Evolutionary conservation across 371 early-diverging fungal genomes (phyloP).

Genomic region (Mortierella sp.): DNA sequence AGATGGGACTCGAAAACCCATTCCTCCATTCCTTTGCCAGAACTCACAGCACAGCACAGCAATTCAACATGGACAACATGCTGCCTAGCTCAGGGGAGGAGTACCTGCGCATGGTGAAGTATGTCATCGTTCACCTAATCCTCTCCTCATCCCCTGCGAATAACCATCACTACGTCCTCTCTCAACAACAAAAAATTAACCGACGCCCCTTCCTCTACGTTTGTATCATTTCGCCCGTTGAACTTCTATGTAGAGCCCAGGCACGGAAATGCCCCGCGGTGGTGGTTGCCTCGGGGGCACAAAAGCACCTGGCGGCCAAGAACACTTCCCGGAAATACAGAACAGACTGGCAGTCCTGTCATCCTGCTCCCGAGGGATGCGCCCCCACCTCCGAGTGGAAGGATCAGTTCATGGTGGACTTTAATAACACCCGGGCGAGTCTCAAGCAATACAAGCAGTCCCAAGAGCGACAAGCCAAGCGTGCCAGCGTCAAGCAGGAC

Average conservation of each 20-base stretch:
- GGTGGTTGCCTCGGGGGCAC: slow-evolving; percentile 25
- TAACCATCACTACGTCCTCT: too few species aligned
- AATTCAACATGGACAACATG: slow-evolving; percentile 29
- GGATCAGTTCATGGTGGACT: slow-evolving; percentile 38
- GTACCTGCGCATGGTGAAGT: slow-evolving; percentile 65
- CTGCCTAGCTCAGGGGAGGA: slow-evolving; percentile 63
- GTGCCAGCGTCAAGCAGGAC: background rate
- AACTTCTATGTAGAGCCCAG: slow-evolving; percentile 53
- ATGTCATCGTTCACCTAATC: slow-evolving; percentile 11
- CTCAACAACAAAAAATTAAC: too few species aligned
- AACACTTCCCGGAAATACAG: slow-evolving; percentile 47
- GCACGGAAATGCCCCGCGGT: slow-evolving; percentile 44
- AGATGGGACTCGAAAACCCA: background rate
- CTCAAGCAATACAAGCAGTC: slow-evolving; percentile 15
- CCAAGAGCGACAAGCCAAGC: background rate
- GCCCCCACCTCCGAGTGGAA: slow-evolving; percentile 41
- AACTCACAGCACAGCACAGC: background rate
- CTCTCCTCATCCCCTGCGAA: slow-evolving; percentile 1
- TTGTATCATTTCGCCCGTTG: too few species aligned
- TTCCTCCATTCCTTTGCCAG: background rate
- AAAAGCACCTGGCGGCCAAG: slow-evolving; percentile 34
- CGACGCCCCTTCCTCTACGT: too few species aligned
- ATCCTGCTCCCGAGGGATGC: slow-evolving; percentile 49
- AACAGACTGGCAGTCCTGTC: slow-evolving; percentile 46
- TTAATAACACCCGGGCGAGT: background rate